These are phyloP conservation scores for Phascolomyces articulosus DNA, from an alignment of 371 early-diverging fungal species.

Conservation along the genomic window DNA sequence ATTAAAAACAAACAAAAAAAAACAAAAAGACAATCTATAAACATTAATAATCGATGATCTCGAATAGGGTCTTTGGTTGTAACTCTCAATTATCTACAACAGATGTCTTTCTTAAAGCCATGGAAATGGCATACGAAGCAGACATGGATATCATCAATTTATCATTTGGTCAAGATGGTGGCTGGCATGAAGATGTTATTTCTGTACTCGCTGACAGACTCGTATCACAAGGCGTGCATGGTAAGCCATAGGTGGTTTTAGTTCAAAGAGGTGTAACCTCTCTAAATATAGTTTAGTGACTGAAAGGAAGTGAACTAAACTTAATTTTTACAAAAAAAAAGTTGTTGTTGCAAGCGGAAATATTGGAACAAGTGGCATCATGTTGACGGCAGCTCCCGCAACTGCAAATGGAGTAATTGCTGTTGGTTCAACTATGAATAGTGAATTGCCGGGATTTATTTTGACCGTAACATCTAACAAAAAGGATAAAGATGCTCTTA, in stretches of 20 bases:
- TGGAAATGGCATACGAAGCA: conserved; percentile 72
- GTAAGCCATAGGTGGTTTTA: conserved; percentile 17
- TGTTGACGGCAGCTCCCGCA: conserved; percentile 61
- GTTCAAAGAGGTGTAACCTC: neutral
- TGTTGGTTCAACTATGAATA: conserved; percentile 69
- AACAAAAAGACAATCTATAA: too few species aligned
- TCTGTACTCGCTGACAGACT: conserved; percentile 36
- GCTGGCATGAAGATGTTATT: conserved; percentile 42
- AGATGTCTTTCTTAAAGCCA: conserved; percentile 74
- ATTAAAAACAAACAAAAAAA: neutral
- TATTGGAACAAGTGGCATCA: conserved; percentile 66
- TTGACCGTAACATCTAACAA: neutral
- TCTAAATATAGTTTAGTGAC: neutral
- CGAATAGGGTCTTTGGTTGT: conserved; percentile 39
- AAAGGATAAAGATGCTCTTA: neutral
- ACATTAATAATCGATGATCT: neutral
- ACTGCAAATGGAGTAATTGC: conserved; percentile 58
- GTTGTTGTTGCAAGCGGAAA: conserved; percentile 71
- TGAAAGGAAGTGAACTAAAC: neutral
- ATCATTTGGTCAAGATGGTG: conserved; percentile 31
- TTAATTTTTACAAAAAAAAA: conserved; percentile 1
- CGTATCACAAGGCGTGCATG: conserved; percentile 34
- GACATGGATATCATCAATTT: conserved; percentile 46
- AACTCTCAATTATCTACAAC: conserved; percentile 60
- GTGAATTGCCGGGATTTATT: neutral